Evolutionary conservation across 2,329 filamentous ascomycete species (phyloP).

Genomic region (Pseudocercospora fijiensis): DNA sequence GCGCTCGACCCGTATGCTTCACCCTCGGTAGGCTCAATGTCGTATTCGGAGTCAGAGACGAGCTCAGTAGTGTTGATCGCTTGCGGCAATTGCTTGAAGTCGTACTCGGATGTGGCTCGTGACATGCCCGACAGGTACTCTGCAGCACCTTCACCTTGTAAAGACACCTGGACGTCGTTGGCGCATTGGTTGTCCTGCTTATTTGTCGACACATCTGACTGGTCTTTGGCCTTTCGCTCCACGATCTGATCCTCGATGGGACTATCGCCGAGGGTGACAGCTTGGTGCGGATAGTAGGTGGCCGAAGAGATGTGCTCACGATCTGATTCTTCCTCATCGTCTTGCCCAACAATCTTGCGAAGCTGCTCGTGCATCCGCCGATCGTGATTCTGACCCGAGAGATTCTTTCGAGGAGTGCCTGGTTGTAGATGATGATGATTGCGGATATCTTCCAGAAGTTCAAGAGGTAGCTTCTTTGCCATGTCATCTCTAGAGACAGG

Average conservation of each 20-base stretch:
- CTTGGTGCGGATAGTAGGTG: conserved; percentile 75
- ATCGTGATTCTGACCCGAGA: conserved; percentile 24
- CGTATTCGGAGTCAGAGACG: conserved; percentile 42
- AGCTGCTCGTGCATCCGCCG: conserved; percentile 18
- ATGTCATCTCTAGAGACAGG: conserved; percentile 33
- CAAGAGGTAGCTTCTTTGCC: conserved; percentile 46
- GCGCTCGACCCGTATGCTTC: conserved; percentile 54
- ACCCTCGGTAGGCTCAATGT: conserved; percentile 34
- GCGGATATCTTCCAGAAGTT: conserved; percentile 57
- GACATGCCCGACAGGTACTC: conserved; percentile 60
- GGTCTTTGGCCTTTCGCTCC: conserved; percentile 20
- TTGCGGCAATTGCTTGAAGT: conserved; percentile 24
- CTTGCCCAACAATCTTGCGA: conserved; percentile 36
- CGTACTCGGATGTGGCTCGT: conserved; percentile 21
- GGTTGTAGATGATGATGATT: conserved; percentile 55
- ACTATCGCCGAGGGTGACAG: conserved; percentile 46
- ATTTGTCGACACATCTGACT: neutral
- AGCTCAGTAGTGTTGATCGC: conserved; percentile 20
- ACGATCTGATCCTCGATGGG: conserved; percentile 32
- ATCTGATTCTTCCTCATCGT: conserved; percentile 65
- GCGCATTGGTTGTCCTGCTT: neutral
- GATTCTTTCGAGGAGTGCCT: conserved; percentile 38
- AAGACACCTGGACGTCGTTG: conserved; percentile 61
- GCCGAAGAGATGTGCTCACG: conserved; percentile 87
- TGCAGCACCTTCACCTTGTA: conserved; percentile 60